These are phyloP conservation scores for Pythium coloratum DNA, from an alignment of 352 stramenopile species.

Conservation along the genomic window DNA sequence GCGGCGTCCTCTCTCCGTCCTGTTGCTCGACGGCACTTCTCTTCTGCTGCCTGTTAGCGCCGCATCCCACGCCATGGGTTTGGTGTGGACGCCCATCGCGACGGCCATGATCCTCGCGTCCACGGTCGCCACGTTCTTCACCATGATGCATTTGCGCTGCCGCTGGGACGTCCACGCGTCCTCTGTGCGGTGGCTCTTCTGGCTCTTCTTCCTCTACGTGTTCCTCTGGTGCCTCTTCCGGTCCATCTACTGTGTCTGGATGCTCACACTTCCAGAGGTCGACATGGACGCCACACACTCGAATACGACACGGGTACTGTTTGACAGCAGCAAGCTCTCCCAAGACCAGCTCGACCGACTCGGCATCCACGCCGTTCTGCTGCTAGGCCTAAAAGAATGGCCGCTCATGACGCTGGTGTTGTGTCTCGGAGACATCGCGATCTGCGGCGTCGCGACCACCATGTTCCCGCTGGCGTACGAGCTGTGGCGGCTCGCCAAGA, in stretches of 20 bases:
- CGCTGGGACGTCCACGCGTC: constrained; percentile 26
- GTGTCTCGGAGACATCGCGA: constrained; percentile 43
- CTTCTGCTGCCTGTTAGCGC: too few relatives aligned
- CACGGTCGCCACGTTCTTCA: constrained; percentile 19
- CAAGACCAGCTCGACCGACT: constrained; percentile 42
- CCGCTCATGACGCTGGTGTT: too few relatives aligned
- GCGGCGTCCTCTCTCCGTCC: too few relatives aligned
- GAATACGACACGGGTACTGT: not conserved
- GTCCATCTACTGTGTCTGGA: constrained; percentile 45
- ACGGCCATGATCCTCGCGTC: constrained; percentile 9
- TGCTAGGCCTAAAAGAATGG: constrained; percentile 11
- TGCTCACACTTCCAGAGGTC: too few relatives aligned
- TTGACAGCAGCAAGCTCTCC: too few relatives aligned
- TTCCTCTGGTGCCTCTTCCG: constrained; percentile 40
- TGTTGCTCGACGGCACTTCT: too few relatives aligned
- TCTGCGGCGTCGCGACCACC: constrained; percentile 50
- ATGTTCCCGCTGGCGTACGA: constrained; percentile 62
- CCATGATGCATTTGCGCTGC: constrained; percentile 24
- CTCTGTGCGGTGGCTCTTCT: constrained; percentile 67
- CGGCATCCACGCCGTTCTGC: constrained; percentile 42
- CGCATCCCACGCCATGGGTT: too few relatives aligned
- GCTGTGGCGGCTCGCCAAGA: constrained; percentile 53
- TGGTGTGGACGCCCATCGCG: constrained; percentile 17
- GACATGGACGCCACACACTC: not conserved
- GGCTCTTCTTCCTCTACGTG: constrained; percentile 56